These are phyloP conservation scores for Psidium guajava DNA, from an alignment of 345 rosid genomes.

Conservation along the genomic window DNA sequence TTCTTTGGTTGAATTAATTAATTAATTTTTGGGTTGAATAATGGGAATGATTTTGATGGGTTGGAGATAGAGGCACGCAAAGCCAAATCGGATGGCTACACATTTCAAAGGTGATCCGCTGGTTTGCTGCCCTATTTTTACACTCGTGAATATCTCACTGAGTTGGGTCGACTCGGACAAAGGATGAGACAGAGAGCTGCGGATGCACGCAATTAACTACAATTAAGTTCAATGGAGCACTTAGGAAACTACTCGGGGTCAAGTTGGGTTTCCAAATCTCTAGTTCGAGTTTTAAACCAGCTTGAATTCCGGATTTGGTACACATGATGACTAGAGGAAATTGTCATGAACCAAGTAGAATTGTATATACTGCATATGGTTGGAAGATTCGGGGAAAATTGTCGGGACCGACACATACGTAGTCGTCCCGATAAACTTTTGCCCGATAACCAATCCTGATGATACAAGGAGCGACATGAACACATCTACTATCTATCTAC, in stretches of 20 bases:
- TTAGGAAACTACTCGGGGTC: too few relatives aligned
- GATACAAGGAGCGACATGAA: too few relatives aligned
- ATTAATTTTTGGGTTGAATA: not conserved
- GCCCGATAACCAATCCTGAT: accelerated
- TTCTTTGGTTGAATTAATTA: too few relatives aligned
- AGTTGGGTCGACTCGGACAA: not conserved
- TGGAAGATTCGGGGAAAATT: not conserved
- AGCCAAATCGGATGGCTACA: not conserved
- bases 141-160: not conserved
- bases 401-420: not conserved
- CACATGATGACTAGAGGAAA: not conserved
- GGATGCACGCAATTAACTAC: not conserved
- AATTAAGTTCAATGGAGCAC: not conserved
- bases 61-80: not conserved
- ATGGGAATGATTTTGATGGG: not conserved
- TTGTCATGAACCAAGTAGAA: not conserved
- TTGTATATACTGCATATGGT: not conserved
- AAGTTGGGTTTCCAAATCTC: too few relatives aligned
- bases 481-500: not conserved
- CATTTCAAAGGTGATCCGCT: not conserved
- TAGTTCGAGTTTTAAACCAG: too few relatives aligned
- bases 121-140: too few relatives aligned
- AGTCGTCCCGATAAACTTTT: not conserved
- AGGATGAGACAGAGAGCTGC: not conserved
- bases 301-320: not conserved